Conservation (phyloP, 2,329 filamentous ascomycete genomes). For the Cadophora sp. region DNA sequence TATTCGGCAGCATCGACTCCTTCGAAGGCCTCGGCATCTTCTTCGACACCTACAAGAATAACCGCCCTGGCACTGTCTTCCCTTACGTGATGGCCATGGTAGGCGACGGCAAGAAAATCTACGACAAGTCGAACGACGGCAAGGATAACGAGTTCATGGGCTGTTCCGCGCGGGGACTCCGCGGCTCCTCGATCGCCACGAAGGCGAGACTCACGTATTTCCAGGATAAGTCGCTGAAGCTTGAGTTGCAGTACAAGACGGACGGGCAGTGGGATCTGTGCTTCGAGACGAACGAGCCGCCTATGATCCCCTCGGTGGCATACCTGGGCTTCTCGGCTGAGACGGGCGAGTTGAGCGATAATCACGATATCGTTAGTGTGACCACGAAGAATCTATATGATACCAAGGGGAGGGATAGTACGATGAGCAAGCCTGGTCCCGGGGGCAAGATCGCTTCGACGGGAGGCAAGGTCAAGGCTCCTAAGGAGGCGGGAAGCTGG, state of each 20-base stretch:
- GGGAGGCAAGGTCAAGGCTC: constrained; percentile 32
- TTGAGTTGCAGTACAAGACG: constrained; percentile 93
- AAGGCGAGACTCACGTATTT: constrained; percentile 94
- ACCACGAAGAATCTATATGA: constrained; percentile 88
- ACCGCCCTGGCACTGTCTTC: constrained; percentile 92
- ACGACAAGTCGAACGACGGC: constrained; percentile 94
- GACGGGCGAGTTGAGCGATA: constrained; percentile 95
- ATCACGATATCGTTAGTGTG: constrained; percentile 94
- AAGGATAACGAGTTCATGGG: constrained; percentile 92
- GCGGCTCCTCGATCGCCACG: constrained; percentile 79
- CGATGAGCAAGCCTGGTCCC: constrained; percentile 65
- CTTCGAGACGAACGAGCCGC: constrained; percentile 76
- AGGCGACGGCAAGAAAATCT: constrained; percentile 85
- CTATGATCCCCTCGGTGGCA: constrained; percentile 78
- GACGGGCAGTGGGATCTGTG: constrained; percentile 89
- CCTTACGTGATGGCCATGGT: constrained; percentile 99
- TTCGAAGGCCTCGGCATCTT: constrained; percentile 94
- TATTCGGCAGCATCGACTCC: constrained; percentile 86
- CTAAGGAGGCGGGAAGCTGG: constrained; percentile 59
- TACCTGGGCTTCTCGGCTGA: constrained; percentile 84
- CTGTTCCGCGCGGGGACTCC: constrained; percentile 91
- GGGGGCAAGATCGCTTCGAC: constrained; percentile 34
- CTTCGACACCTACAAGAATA: constrained; percentile 99
- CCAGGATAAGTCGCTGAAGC: constrained; percentile 88
- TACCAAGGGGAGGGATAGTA: constrained; percentile 51